Base-by-base conservation (phyloP, 176 grass and related monocot genomes). In the Juncus inflexus region DNA sequence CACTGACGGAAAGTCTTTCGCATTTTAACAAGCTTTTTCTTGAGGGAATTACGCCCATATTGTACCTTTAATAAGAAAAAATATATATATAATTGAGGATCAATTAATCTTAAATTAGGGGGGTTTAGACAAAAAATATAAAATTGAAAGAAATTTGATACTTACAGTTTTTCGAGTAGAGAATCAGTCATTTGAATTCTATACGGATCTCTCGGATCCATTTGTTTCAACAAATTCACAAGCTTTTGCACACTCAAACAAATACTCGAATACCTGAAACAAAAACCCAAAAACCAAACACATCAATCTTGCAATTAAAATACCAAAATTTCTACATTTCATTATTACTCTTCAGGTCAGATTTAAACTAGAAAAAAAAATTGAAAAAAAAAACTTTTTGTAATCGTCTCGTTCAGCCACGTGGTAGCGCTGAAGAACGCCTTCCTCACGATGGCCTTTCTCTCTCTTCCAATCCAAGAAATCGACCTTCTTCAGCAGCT, bases 151-250 rank as follows among this genome's bases (percentile, higher is more conserved):
- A n/a, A n/a, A n/a, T n/a, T n/a, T n/a, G n/a, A n/a, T 15, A 70
- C 84, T 79, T 79, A 96, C 92, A 96, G 80, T 45, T 84, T 97
- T 66, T 89, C 82, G 0, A 97, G 63, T 15, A 91, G 45, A 60
- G 65, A 76, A 72, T 86, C 87, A 3, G 82, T 89, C 86, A 86
- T 91, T 61, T 89, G 45, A 13, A 89, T 77, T 37, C 85, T 72
- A 42, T 63, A 84, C 43, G 84, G 82, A 41, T 91, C 92, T 42
- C 87, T 81, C 1, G 79, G 70, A 60, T 91, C 87, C 87, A 97
- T 97, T 51, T 97, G 92, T 71, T 84, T 97, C 58, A 97, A 65
- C 39, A 81, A 72, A 75, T 71, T 76, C 2, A 91, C 77, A 4
- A 86, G 67, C 50, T 54, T 55, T 54, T 68, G 65, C 41, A 68